A percentile compares a stretch with the other conserved stretches of the same genome.
phyloP scores from a whole-genome alignment of 306 rosid species.

The Prosopis cineraria region DNA sequence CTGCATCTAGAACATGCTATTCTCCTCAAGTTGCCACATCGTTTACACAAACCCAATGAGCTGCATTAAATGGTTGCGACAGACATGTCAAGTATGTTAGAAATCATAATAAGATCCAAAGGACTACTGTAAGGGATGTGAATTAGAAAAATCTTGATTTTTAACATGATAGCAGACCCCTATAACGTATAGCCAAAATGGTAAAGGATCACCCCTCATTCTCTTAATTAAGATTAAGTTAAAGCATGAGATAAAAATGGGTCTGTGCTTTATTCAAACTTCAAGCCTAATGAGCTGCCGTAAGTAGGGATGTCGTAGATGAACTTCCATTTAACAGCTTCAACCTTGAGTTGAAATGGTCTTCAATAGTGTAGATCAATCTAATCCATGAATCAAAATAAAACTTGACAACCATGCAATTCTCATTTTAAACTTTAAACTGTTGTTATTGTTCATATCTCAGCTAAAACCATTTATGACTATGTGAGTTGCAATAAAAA shows the following conservation, averaged over 20 bases:
- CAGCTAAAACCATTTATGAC: neutral
- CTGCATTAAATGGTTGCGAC: slow-evolving; percentile 43
- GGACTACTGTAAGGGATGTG: neutral
- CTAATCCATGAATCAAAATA: neutral
- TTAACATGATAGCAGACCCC: neutral
- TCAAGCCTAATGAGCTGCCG: neutral
- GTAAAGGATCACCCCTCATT: neutral
- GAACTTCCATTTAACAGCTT: neutral
- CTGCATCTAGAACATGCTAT: slow-evolving; percentile 72
- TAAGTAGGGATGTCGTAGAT: neutral
- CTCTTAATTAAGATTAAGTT: neutral
- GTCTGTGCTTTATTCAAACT: neutral
- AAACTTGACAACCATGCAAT: neutral
- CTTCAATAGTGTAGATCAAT: neutral
- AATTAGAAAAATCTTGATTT: neutral
- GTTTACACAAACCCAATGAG: slow-evolving; percentile 81
- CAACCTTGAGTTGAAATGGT: neutral
- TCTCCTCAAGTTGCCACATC: slow-evolving; percentile 77
- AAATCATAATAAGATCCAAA: neutral
- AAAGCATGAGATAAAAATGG: neutral
- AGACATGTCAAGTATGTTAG: slow-evolving; percentile 4
- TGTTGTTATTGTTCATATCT: neutral
- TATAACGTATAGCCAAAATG: too few species aligned
- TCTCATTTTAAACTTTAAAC: slow-evolving; percentile 3
- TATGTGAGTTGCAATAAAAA: neutral